A percentile compares a stretch with the other conserved stretches of the same genome.
phyloP scores from a whole-genome alignment of 192 early-diverging fungal genomes.

The Phlyctochytrium planicorne region DNA sequence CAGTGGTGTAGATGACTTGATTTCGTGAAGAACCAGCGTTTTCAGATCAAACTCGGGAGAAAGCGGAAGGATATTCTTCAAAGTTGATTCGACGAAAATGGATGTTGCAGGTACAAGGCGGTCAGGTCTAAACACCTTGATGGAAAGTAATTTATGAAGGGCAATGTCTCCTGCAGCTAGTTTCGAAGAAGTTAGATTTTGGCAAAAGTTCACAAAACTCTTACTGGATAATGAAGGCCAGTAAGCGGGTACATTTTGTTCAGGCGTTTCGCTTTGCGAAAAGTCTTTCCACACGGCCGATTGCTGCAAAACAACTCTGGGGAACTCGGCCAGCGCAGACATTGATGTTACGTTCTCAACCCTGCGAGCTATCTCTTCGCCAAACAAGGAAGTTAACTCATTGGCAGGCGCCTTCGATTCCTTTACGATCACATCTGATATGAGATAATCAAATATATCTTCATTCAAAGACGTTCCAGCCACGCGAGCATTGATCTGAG shows the following conservation, averaged over 20 bases:
- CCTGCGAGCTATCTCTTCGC: constrained; percentile 28
- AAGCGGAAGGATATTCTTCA: constrained; percentile 56
- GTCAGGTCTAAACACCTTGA: constrained; percentile 88
- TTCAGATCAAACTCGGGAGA: constrained; percentile 66
- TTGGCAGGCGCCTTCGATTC: neutral
- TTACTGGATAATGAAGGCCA: neutral
- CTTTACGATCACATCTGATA: constrained; percentile 54
- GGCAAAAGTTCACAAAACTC: neutral
- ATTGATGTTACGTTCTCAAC: constrained; percentile 9
- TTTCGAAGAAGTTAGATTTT: too few relatives aligned
- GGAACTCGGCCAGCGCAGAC: neutral
- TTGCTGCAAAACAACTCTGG: constrained; percentile 8
- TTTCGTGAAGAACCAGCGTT: constrained; percentile 70
- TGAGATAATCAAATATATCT: constrained; percentile 66
- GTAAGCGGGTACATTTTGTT: constrained; percentile 28
- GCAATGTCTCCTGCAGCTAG: constrained; percentile 45
- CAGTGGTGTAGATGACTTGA: constrained; percentile 72
- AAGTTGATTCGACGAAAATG: constrained; percentile 70
- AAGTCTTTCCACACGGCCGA: constrained; percentile 36
- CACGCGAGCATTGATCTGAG: constrained; percentile 79
- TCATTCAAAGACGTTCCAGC: constrained; percentile 59
- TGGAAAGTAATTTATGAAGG: constrained; percentile 75
- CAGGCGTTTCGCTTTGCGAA: constrained; percentile 28
- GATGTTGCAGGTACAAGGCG: constrained; percentile 73
- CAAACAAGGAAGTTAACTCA: constrained; percentile 16